Base-by-base conservation (phyloP, 495 filamentous ascomycete species). In the Aspergillus baeticus region DNA sequence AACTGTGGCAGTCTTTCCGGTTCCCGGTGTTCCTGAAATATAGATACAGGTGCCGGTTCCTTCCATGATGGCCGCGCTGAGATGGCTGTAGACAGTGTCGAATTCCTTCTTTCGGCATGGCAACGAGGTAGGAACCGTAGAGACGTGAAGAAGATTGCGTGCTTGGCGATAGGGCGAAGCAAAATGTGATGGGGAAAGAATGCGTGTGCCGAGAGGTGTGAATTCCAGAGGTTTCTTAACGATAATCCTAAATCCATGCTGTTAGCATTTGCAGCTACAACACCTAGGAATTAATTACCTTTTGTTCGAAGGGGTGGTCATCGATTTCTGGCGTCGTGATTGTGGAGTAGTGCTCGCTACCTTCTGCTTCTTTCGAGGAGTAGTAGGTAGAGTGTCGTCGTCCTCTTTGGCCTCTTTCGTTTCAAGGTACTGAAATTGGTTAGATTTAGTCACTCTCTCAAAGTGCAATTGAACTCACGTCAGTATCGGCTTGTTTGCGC, bases 21-120 rank as follows among this genome's bases (percentile, higher is more conserved):
- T 99, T n/a, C 95, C 95, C 0, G 95, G 95, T 0, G 92, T 97
- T 36, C 95, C 95, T n/a, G 95, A 96, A 51, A 99, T 98, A 74
- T 99, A 99, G 66, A 99, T 96, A 69, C 95, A 99, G 5, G 91
- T 84, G 7, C 95, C 95, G 5, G 88, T 87, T 35, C 92, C 95
- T 55, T 95, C 92, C 45, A 89, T 87, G 68, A 99, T 98, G 55
- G 95, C 95, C 10, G 91, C 87, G 61, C 96, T 92, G 37, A 99
- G 88, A 67, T 97, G 90, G 2, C 87, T 87, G 66, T 97, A 97
- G 11, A 99, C 95, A 3, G 87, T 85, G 15, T 84, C 79, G 72
- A 98, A 99, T 69, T 99, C 95, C 13, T 80, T 84, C 60, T 96
- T 92, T 54, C 95, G 87, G 70, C 95, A 98, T 42, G 95, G 95